Evolutionary conservation across 352 stramenopile species (phyloP), one percentile per base, ranked within the genome.

Genomic region (Globisporangium radiosum): DNA sequence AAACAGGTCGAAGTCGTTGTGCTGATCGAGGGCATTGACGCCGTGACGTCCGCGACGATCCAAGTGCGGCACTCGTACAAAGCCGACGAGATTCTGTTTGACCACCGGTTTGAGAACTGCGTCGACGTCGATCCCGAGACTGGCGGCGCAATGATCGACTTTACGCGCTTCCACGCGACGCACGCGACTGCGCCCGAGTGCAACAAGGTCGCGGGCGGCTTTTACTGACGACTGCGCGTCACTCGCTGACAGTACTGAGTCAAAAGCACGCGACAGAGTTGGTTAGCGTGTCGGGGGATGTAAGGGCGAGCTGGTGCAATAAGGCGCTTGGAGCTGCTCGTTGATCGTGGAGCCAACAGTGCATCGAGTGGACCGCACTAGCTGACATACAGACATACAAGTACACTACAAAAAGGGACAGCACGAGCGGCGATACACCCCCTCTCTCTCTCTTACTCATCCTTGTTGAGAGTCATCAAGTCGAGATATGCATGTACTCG

Each of bases 51-150:
- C n/a, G 78, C 88, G 51, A 96, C 90, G 39, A 92, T 98, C 50
- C 96, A 99, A 66, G 91, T 97, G 50, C 81, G 95, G 17, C 96
- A 99, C 77, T 98, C 92, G 17, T 99, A 98, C 76, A 93, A 89
- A 68, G 62, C 72, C 5, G 78, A 90, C 13, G 94, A 99, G 58
- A 90, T 99, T 49, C 57, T 86, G 48, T 98, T 96, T 66, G 81
- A 98, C 76, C 78, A 96, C 47, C 90, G 82, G 52, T 97, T 98
- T 68, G 87, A 84, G 11, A 95, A 95, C 54, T 98, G 94, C 64
- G 88, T 98, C 19, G 75, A 85, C 39, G 68, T 90, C 60, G 81
- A 88, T 54, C 72, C 77, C 2, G 68, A 77, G 53, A 86, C 88
- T 33, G 88, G 88, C 25, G 79, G 81, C 15, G 89, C 87, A 25